phyloP scores from a whole-genome alignment of 2,329 filamentous ascomycete genomes.

The Aphanoascus verrucosus region DNA sequence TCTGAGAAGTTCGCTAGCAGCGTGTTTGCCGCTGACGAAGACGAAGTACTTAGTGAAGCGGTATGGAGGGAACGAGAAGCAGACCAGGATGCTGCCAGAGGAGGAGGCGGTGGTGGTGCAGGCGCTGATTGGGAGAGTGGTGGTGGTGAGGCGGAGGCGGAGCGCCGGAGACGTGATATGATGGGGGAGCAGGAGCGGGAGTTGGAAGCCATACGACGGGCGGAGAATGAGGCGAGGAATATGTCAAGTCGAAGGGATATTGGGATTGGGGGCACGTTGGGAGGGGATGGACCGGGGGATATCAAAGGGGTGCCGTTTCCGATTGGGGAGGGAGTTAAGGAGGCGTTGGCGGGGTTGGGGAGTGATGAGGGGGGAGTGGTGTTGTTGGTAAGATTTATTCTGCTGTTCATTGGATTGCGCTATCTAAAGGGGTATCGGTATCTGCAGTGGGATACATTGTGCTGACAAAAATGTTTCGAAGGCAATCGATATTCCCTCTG shows the following conservation, averaged over 20 bases:
- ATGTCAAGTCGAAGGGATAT: constrained; percentile 43
- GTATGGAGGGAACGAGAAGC: constrained; percentile 46
- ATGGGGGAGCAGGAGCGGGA: constrained; percentile 52
- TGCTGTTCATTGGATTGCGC: constrained; percentile 8
- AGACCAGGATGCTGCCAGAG: constrained; percentile 26
- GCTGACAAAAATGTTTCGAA: constrained; percentile 21
- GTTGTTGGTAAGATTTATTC: constrained; percentile 39
- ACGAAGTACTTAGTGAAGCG: constrained; percentile 45
- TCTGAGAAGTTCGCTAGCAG: constrained; percentile 50
- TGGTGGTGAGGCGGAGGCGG: constrained; percentile 14
- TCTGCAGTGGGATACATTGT: constrained; percentile 18
- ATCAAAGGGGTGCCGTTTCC: constrained; percentile 41
- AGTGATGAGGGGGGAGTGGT: constrained; percentile 32
- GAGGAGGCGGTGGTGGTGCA: constrained; percentile 1
- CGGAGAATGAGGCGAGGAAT: constrained; percentile 47
- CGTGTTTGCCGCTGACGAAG: constrained; percentile 49
- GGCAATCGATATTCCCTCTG: constrained; percentile 36
- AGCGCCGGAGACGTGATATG: constrained; percentile 37
- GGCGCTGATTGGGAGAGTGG: constrained; percentile 7
- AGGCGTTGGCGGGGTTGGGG: constrained; percentile 37
- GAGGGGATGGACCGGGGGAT: constrained; percentile 20
- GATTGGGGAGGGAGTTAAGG: constrained; percentile 44
- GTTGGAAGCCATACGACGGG: constrained; percentile 47
- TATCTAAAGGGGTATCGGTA: not conserved
- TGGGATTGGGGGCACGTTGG: constrained; percentile 33